Evolutionary conservation across 2,329 filamentous ascomycete species (phyloP), one percentile per base, ranked within the genome.

Genomic region (Sporothrix protearum): DNA sequence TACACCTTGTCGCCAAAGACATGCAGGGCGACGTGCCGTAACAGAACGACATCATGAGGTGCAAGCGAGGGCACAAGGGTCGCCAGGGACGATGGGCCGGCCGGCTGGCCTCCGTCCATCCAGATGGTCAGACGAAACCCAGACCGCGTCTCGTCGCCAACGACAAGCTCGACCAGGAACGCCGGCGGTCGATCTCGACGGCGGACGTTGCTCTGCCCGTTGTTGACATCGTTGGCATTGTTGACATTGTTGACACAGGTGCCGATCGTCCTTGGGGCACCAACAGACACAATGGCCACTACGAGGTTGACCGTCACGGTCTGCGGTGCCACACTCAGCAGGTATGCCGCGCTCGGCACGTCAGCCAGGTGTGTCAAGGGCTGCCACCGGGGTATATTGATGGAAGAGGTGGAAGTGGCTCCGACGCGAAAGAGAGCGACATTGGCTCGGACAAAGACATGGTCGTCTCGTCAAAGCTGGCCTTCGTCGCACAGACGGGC

Each of bases 41-140:
- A 78, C 16, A 97, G 84, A 5, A 98, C 83, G 1, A 97, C 87
- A 77, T 98, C 93, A 76, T 91, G 90, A 0, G 88, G 82, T 61
- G 89, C 85, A 42, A 97, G 81, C 0, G 78, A 80, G 1, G 81
- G 78, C 10, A 86, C 76, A 2, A 77, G 75, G 39, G 78, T 78
- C 12, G 73, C 64, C 16, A 69, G 71, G 3, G 80, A 72, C 82
- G 79, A 53, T 76, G 82, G 74, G 3, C 70, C 22, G 1, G 66
- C 36, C 22, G 19, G 14, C n/a, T n/a, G 47, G 74, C 49, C 51
- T 3, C 16, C 63, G 19, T 71, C 64, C 1, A 97, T 82, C 95
- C 95, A 98, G 78, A 97, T 93, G 2, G 91, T 94, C 71, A 97
- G 84, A 36, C 86, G 88, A 80, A 97, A 97, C 2, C 91, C 92